Conservation (phyloP, 78 protist genomes). For the Speleostelium caveatum region DNA sequence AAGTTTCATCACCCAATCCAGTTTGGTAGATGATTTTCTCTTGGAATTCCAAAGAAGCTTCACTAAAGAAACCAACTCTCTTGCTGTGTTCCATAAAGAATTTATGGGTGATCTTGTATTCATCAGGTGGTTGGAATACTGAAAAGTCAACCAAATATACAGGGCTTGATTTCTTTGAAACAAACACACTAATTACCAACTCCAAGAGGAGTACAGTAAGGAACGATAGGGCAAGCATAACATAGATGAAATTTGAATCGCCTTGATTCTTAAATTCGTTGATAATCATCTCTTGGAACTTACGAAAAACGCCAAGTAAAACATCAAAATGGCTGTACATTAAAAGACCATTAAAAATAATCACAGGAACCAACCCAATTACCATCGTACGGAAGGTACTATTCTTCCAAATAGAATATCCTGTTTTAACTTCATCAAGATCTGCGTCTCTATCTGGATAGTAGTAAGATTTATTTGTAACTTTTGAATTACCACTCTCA, state of each 20-base stretch:
- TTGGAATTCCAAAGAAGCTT: slow-evolving; percentile 86
- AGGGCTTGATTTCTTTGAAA: slow-evolving; percentile 29
- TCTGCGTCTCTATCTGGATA: slow-evolving; percentile 79
- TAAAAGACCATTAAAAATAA: slow-evolving; percentile 4
- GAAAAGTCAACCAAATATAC: slow-evolving; percentile 84
- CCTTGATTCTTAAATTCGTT: slow-evolving; percentile 27
- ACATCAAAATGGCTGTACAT: slow-evolving; percentile 24
- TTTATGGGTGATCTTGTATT: slow-evolving; percentile 56
- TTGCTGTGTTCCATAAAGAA: slow-evolving; percentile 72
- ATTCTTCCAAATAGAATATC: slow-evolving; percentile 48
- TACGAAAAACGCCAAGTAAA: slow-evolving; percentile 14
- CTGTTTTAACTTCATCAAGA: slow-evolving; percentile 44
- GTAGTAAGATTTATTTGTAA: slow-evolving; percentile 58
- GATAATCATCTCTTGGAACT: slow-evolving; percentile 10
- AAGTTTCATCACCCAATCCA: slow-evolving; percentile 87
- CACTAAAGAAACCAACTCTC: slow-evolving; percentile 52
- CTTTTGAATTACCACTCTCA: too few species aligned
- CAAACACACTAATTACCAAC: slow-evolving; percentile 42
- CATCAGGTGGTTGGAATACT: slow-evolving; percentile 70
- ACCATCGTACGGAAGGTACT: slow-evolving; percentile 39
- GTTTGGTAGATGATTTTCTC: slow-evolving; percentile 50
- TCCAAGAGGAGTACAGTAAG: slow-evolving; percentile 3
- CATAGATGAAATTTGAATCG: slow-evolving; percentile 5
- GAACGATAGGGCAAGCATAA: slow-evolving; percentile 11
- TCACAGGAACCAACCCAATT: slow-evolving; percentile 20